A percentile compares a stretch with the other conserved stretches of the same genome.
Conservation (phyloP, 2,329 filamentous ascomycete genomes). For the Trichophyton simii region DNA sequence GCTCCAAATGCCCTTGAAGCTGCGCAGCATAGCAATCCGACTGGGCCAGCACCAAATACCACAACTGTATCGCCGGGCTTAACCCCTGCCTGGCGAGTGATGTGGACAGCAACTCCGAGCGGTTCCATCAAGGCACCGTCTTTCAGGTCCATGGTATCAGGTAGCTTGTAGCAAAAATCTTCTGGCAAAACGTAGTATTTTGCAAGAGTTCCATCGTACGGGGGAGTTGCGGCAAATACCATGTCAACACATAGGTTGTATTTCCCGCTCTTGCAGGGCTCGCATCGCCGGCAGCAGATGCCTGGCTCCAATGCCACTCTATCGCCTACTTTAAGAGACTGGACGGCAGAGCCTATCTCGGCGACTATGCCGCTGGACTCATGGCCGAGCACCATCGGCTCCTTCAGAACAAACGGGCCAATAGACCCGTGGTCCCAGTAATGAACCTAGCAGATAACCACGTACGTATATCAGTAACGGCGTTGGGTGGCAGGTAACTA, state of each 20-base stretch:
- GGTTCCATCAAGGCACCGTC: slow-evolving; percentile 89
- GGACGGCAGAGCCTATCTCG: slow-evolving; percentile 54
- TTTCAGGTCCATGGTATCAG: slow-evolving; percentile 60
- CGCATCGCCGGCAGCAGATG: slow-evolving; percentile 51
- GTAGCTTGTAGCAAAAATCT: slow-evolving; percentile 89
- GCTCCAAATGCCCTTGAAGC: slow-evolving; percentile 81
- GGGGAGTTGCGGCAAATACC: slow-evolving; percentile 88
- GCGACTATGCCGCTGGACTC: slow-evolving; percentile 62
- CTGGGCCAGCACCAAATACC: slow-evolving; percentile 76
- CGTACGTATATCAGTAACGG: not conserved
- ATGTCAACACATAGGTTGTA: slow-evolving; percentile 73
- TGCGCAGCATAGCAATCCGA: slow-evolving; percentile 76
- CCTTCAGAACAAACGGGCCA: slow-evolving; percentile 33
- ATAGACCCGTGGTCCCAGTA: slow-evolving; percentile 38
- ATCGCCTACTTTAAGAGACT: slow-evolving; percentile 48
- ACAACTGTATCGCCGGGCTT: slow-evolving; percentile 64
- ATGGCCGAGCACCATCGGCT: slow-evolving; percentile 49
- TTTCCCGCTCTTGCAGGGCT: slow-evolving; percentile 52
- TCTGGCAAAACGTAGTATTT: slow-evolving; percentile 73
- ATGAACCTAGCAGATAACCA: slow-evolving; percentile 25
- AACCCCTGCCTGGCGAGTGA: slow-evolving; percentile 60
- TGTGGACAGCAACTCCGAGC: slow-evolving; percentile 74
- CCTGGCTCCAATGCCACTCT: slow-evolving; percentile 59
- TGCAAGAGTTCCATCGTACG: slow-evolving; percentile 76
- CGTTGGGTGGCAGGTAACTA: not conserved